Evolutionary conservation across 495 filamentous ascomycete species (phyloP).

Genomic region (Mytilinidion resinicola): DNA sequence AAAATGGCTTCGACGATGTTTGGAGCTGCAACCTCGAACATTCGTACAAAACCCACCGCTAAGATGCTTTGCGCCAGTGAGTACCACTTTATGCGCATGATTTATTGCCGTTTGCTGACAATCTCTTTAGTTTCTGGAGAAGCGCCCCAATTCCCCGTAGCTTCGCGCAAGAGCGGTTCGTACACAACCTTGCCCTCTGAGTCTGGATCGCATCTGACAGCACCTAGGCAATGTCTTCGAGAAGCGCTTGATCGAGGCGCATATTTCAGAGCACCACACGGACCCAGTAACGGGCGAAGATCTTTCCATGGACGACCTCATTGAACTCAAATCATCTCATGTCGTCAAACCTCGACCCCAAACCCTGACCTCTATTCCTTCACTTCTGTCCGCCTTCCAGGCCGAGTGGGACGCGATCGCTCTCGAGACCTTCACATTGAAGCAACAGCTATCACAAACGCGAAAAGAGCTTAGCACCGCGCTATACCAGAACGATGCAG

Average conservation of each 20-base stretch:
- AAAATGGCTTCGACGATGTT: too few species aligned
- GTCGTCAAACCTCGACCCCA: slow-evolving; percentile 84
- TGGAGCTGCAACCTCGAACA: too few species aligned
- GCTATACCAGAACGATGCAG: slow-evolving; percentile 94
- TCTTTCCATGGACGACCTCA: slow-evolving; percentile 74
- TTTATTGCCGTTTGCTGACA: slow-evolving; percentile 2
- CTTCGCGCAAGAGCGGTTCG: slow-evolving; percentile 87
- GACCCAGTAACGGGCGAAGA: slow-evolving; percentile 91
- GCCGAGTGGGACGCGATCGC: slow-evolving; percentile 97
- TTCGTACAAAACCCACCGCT: neutral
- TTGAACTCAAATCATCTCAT: slow-evolving; percentile 76
- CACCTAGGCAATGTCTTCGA: slow-evolving; percentile 77
- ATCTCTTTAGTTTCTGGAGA: slow-evolving; percentile 78
- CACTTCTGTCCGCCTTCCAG: slow-evolving; percentile 93
- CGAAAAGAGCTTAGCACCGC: slow-evolving; percentile 89
- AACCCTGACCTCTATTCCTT: slow-evolving; percentile 91
- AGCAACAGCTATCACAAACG: slow-evolving; percentile 81
- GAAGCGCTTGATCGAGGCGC: slow-evolving; percentile 88
- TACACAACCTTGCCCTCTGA: slow-evolving; percentile 17
- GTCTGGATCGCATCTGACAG: neutral
- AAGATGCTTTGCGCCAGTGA: slow-evolving; percentile 30
- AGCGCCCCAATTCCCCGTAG: slow-evolving; percentile 89
- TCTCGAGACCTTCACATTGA: slow-evolving; percentile 80
- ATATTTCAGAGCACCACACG: slow-evolving; percentile 88
- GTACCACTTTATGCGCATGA: neutral